Conservation (phyloP, 2,329 filamentous ascomycete genomes). For the Camptophora hylomeconis region DNA sequence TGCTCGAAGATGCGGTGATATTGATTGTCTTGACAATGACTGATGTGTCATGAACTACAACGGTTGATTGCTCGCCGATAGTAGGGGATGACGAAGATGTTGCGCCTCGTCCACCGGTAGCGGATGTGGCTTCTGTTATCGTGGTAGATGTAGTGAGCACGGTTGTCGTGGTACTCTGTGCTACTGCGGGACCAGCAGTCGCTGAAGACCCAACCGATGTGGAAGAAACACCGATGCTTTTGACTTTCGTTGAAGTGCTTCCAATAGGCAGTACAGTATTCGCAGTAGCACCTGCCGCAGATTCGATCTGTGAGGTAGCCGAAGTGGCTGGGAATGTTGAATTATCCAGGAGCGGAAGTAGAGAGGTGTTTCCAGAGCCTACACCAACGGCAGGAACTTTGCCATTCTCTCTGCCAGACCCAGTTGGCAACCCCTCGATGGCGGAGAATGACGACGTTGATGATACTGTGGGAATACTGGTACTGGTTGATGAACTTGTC, state of each 20-base stretch:
- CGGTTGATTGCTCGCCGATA: no score
- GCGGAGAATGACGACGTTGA: conserved; percentile 1
- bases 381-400: conserved; percentile 14
- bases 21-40: no score
- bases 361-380: conserved; percentile 8
- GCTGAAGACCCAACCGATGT: conserved; percentile 2
- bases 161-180: conserved; percentile 1
- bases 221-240: no score
- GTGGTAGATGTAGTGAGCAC: conserved; percentile 6
- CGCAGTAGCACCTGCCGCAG: not conserved
- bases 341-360: no score
- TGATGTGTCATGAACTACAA: no score
- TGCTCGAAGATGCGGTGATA: not conserved
- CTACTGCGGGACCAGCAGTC: conserved; percentile 4
- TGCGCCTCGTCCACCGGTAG: no score
- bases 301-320: not conserved
- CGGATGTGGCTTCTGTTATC: no score
- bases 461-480: not conserved
- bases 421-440: conserved; percentile 7
- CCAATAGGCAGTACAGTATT: no score
- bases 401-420: conserved; percentile 14
- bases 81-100: no score
- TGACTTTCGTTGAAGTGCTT: no score
- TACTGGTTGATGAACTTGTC: not conserved
- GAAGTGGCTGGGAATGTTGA: no score